These are phyloP conservation scores for Leptographium wingfieldii DNA, from an alignment of 2,329 filamentous ascomycete species.

Conservation along the genomic window DNA sequence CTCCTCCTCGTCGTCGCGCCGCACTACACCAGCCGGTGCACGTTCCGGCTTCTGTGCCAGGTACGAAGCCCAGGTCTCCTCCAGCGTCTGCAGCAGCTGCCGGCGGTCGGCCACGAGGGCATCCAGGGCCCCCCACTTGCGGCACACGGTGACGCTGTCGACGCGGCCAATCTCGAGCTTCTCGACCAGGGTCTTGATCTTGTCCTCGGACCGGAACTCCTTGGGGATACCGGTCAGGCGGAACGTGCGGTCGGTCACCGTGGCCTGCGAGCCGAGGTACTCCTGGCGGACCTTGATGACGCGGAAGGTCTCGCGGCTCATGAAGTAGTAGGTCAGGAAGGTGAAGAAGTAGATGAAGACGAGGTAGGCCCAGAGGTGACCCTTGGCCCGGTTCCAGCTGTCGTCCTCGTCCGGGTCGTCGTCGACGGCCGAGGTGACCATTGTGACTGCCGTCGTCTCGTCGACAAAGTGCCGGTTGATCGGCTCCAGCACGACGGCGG, in stretches of 20 bases:
- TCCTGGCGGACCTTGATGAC: slow-evolving; percentile 80
- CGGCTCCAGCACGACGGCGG: slow-evolving; percentile 67
- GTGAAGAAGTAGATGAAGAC: slow-evolving; percentile 94
- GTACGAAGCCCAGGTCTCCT: slow-evolving; percentile 72
- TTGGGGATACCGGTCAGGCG: slow-evolving; percentile 76
- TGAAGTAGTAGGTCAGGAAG: slow-evolving; percentile 64
- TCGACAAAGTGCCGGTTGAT: slow-evolving; percentile 59
- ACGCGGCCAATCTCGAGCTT: slow-evolving; percentile 81
- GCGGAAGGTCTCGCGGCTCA: slow-evolving; percentile 70
- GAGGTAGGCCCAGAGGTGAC: slow-evolving; percentile 83
- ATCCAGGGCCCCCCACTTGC: slow-evolving; percentile 77
- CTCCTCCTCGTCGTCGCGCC: not conserved
- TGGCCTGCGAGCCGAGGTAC: slow-evolving; percentile 85
- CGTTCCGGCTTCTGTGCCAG: slow-evolving; percentile 39
- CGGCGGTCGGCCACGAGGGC: slow-evolving; percentile 56
- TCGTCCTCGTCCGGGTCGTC: slow-evolving; percentile 16
- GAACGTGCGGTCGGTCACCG: slow-evolving; percentile 91
- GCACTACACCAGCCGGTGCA: slow-evolving; percentile 9
- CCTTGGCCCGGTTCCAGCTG: slow-evolving; percentile 21
- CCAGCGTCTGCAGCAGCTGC: slow-evolving; percentile 55
- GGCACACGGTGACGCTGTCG: slow-evolving; percentile 74
- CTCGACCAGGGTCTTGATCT: slow-evolving; percentile 79
- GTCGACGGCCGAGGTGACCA: not conserved
- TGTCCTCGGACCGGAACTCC: slow-evolving; percentile 66
- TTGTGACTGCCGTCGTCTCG: slow-evolving; percentile 2